A percentile compares a stretch with the other conserved stretches of the same genome.
These are phyloP conservation scores for Ceratocystis huliohia DNA, from an alignment of 2,329 filamentous ascomycete species.

Conservation along the genomic window DNA sequence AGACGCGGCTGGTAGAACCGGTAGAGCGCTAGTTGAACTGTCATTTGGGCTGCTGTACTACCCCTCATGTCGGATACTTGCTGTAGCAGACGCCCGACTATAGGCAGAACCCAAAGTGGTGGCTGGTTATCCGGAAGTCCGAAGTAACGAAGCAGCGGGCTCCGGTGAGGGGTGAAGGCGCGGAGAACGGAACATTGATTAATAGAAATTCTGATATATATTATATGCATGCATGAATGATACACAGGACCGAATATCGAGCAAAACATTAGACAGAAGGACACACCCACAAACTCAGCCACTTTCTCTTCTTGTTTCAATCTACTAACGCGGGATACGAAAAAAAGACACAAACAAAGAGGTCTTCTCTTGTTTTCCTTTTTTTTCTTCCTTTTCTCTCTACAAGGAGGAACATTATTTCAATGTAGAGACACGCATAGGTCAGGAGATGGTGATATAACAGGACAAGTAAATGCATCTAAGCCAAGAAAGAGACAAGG, in stretches of 20 bases:
- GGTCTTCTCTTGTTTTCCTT: background rate
- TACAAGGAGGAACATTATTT: background rate
- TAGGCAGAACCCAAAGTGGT: background rate
- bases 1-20: background rate
- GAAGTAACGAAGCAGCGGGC: background rate
- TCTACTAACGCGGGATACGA: background rate
- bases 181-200: background rate
- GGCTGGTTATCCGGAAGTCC: conserved; percentile 18
- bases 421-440: background rate
- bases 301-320: background rate
- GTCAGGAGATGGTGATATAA: background rate
- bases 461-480: background rate
- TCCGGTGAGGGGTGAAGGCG: background rate
- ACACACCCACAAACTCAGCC: background rate
- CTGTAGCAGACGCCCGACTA: background rate
- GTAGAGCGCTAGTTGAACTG: background rate
- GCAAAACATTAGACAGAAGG: background rate
- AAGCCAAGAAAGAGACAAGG: background rate
- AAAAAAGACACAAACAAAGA: background rate
- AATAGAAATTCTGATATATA: background rate
- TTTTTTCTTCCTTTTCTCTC: background rate
- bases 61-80: background rate
- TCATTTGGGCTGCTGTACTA: background rate
- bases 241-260: background rate
- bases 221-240: background rate